Evolutionary conservation across 23 red algal species (phyloP).

Genomic region (Agarophyton chilense): DNA sequence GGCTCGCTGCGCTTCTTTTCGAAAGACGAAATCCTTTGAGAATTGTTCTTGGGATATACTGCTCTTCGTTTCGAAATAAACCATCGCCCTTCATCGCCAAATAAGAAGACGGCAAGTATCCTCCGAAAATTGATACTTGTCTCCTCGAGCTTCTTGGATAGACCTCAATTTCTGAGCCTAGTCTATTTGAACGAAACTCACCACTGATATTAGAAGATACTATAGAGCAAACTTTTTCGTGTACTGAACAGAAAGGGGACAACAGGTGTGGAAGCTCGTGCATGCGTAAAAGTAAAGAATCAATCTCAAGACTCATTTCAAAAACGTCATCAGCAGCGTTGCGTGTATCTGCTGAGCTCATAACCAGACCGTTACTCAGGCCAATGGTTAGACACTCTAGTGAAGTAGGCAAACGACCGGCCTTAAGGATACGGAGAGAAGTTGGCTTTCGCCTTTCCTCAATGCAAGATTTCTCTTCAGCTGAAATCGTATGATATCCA

Average conservation of each 20-base stretch:
- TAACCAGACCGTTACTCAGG: constrained; percentile 20
- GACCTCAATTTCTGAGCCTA: constrained; percentile 7
- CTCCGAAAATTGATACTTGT: constrained; percentile 27
- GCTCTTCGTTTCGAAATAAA: background rate
- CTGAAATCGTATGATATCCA: constrained; percentile 49
- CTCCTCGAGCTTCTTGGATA: background rate
- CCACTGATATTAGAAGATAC: constrained; percentile 3
- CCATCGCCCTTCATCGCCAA: background rate
- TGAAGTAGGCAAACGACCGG: constrained; percentile 15
- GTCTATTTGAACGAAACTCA: constrained; percentile 15
- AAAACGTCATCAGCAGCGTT: constrained; percentile 45
- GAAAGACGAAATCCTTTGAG: constrained; percentile 25
- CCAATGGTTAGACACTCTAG: constrained; percentile 53
- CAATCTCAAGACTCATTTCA: constrained; percentile 11
- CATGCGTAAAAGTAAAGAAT: constrained; percentile 41
- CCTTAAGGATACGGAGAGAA: constrained; percentile 1
- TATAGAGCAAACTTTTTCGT: constrained; percentile 25
- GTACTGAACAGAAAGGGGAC: constrained; percentile 10
- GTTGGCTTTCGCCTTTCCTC: constrained; percentile 11
- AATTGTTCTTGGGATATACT: background rate
- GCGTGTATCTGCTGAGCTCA: constrained; percentile 7
- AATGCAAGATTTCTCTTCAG: constrained; percentile 1
- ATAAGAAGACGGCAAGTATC: background rate
- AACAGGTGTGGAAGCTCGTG: constrained; percentile 51
- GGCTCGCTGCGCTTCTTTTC: constrained; percentile 33